phyloP scores from a whole-genome alignment of 2,329 filamentous ascomycete species.

The Beauveria pseudobassiana region DNA sequence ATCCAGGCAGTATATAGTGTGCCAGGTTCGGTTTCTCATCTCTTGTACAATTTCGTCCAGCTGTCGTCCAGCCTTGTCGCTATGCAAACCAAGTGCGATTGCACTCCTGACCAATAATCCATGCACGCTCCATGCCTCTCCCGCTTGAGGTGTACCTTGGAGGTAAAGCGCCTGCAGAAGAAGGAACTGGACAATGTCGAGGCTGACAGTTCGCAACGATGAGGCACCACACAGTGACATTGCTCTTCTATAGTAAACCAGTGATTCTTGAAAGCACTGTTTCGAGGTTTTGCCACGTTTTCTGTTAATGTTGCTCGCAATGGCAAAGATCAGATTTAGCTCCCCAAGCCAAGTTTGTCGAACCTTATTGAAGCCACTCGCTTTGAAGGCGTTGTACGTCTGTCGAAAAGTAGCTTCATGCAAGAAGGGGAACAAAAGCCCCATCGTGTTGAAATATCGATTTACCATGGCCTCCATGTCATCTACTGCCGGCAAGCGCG shows the following conservation, averaged over 20 bases:
- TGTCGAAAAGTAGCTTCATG: slow-evolving; percentile 20
- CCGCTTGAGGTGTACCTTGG: slow-evolving; percentile 44
- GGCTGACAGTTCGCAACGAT: slow-evolving; percentile 31
- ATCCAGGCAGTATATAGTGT: slow-evolving; percentile 23
- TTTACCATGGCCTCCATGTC: slow-evolving; percentile 17
- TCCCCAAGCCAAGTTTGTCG: slow-evolving; percentile 43
- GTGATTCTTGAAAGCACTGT: slow-evolving; percentile 31
- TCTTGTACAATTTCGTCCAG: slow-evolving; percentile 37
- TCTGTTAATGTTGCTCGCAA: slow-evolving; percentile 32
- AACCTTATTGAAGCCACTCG: slow-evolving; percentile 23
- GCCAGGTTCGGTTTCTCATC: slow-evolving; percentile 40
- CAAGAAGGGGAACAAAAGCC: slow-evolving; percentile 23
- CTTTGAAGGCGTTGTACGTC: slow-evolving; percentile 15
- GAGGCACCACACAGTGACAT: slow-evolving; percentile 34
- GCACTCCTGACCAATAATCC: slow-evolving; percentile 44
- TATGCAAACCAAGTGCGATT: slow-evolving; percentile 44
- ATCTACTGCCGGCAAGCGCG: slow-evolving; percentile 13
- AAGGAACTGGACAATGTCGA: slow-evolving; percentile 43
- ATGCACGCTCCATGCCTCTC: slow-evolving; percentile 47
- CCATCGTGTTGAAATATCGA: slow-evolving; percentile 22
- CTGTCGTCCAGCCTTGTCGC: slow-evolving; percentile 24
- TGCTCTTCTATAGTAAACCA: slow-evolving; percentile 38
- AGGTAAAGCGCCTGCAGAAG: slow-evolving; percentile 43
- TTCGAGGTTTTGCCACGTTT: slow-evolving; percentile 23
- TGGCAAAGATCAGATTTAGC: slow-evolving; percentile 42